A percentile compares a stretch with the other conserved stretches of the same genome.
These are phyloP conservation scores for Sutorius eximius DNA, from an alignment of 1,284 basidiomycete genomes.

Conservation along the genomic window DNA sequence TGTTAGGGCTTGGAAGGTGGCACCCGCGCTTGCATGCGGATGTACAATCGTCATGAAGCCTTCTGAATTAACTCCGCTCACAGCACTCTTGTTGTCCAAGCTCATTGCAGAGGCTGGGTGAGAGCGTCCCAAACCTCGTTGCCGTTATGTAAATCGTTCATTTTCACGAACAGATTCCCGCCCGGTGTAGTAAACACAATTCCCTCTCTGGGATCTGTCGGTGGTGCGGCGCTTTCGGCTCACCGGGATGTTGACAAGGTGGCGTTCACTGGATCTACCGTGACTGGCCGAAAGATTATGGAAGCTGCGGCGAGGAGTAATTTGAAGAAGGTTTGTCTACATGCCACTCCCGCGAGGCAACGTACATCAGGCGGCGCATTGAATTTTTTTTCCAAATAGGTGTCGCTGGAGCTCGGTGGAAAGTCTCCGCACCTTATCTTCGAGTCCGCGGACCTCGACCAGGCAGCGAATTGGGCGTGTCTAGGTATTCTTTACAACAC, in stretches of 20 bases:
- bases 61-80: constrained; percentile 88
- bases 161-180: constrained; percentile 64
- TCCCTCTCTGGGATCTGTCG: constrained; percentile 78
- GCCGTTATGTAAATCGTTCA: constrained; percentile 15
- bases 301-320: constrained; percentile 92
- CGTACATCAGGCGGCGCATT: constrained; percentile 13
- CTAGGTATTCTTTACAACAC: constrained; percentile 84
- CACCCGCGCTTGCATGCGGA: constrained; percentile 85
- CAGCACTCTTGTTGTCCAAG: constrained; percentile 80
- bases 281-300: constrained; percentile 91
- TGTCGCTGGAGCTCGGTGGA: constrained; percentile 92
- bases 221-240: constrained; percentile 79
- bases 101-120: constrained; percentile 80
- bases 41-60: constrained; percentile 92
- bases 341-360: constrained; percentile 29
- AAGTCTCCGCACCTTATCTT: constrained; percentile 92
- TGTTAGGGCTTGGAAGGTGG: constrained; percentile 88
- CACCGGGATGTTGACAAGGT: constrained; percentile 85
- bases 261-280: constrained; percentile 81
- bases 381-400: constrained; percentile 41
- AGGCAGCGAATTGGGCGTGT: constrained; percentile 84
- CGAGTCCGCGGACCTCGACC: constrained; percentile 79
- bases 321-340: constrained; percentile 70
- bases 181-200: constrained; percentile 92
- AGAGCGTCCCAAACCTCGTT: constrained; percentile 18